Base-by-base conservation (phyloP, 495 filamentous ascomycete genomes). In the Aspergillus ostianus region DNA sequence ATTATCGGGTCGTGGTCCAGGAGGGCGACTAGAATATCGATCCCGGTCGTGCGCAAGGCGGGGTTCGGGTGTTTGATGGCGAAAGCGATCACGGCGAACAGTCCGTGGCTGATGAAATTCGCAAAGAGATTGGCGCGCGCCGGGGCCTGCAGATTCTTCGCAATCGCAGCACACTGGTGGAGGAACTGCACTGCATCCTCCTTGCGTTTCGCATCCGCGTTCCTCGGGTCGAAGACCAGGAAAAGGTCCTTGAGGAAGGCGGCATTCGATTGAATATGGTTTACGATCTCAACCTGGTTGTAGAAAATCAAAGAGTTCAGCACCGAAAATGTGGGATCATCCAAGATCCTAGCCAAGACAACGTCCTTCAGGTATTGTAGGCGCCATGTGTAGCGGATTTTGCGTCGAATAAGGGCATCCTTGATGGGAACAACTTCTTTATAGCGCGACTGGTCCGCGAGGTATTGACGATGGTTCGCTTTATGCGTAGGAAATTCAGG, bases 401-500 rank as follows among this genome's bases (percentile, higher is more conserved):
- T 98, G 66, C 85, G 88, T 63, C 85, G 85, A 58, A 98, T 90
- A 17, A 83, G 70, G 13, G 83, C 79, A 57, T 97, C 90, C 64
- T 91, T 87, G 58, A 98, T 97, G 47, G 83, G 89, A 10, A 98
- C 92, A 21, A 98, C 95, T 78, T 98, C 94, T 73, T 96, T 98
- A 72, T 91, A 98, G 63, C 90, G 86, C 6, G 91, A 90, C 61
- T 91, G 85, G 71, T 93, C 91, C 61, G 86, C 85, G 58, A 98
- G 82, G 75, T 95, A 98, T 72, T 92, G 91, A 30, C 94, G 86
- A 70, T 98, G 94, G 68, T 98, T 98, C 17, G 94, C 94, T 73
- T 97, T 97, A 78, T 98, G 94, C 46, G 86, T 92, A n/a, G 94
- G 94, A 63, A 98, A 98, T 72, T 98, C 94, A 9, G 95, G 94